Conservation (phyloP, 106 monocot species). For the Dioscorea zingiberensis region DNA sequence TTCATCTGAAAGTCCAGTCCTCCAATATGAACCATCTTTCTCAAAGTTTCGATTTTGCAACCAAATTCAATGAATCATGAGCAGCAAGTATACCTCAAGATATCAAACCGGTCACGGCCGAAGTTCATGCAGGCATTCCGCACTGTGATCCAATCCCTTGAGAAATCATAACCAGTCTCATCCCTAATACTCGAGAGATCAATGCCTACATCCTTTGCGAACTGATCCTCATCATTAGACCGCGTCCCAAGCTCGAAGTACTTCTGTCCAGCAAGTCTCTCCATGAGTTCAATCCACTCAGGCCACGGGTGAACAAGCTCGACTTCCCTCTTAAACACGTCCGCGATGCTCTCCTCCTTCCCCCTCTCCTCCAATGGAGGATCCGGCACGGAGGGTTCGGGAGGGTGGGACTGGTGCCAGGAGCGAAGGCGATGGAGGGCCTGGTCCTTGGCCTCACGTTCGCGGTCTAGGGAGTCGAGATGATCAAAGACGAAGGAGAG, state of each 20-base stretch:
- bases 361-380: not conserved
- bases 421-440: constrained; percentile 84
- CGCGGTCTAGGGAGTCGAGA: constrained; percentile 73
- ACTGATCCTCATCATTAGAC: constrained; percentile 22
- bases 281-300: constrained; percentile 95
- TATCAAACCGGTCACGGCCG: constrained; percentile 89
- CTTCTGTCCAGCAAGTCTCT: constrained; percentile 68
- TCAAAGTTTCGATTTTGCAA: too few species aligned
- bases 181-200: constrained; percentile 41
- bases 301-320: constrained; percentile 97
- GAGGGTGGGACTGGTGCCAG: constrained; percentile 51
- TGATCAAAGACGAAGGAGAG: constrained; percentile 96
- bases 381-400: not conserved
- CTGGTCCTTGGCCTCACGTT: constrained; percentile 43
- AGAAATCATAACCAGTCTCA: constrained; percentile 56
- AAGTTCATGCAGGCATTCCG: constrained; percentile 81
- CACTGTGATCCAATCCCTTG: constrained; percentile 78
- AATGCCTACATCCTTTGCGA: constrained; percentile 35
- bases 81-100: constrained; percentile 32
- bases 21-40: too few species aligned
- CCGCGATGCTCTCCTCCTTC: constrained; percentile 15
- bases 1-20: too few species aligned
- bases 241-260: constrained; percentile 56
- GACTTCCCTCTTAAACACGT: constrained; percentile 40
- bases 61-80: too few species aligned